These are phyloP conservation scores for Suillus bovinus DNA, from an alignment of 768 basidiomycete species.

Conservation along the genomic window DNA sequence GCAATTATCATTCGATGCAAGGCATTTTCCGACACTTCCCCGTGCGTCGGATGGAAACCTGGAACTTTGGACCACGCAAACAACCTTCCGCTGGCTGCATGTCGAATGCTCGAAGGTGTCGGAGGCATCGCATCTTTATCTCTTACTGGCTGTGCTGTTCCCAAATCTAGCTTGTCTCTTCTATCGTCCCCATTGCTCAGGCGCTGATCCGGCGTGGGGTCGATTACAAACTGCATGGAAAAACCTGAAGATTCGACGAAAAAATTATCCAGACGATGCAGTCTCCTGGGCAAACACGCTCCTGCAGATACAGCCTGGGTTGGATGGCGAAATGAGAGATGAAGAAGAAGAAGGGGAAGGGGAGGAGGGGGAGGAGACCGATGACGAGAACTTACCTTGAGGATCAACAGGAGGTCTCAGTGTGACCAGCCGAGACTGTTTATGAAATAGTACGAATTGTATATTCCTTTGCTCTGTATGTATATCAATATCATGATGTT, in stretches of 20 bases:
- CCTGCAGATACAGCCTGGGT: too few species aligned
- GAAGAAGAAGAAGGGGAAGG: not conserved
- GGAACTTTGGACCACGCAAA: not conserved
- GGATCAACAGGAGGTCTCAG: not conserved
- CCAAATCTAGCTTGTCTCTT: not conserved
- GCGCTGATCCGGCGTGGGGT: not conserved
- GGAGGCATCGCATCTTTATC: not conserved
- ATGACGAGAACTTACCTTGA: too few species aligned
- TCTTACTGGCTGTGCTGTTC: not conserved
- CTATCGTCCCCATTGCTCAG: too few species aligned
- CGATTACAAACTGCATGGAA: too few species aligned
- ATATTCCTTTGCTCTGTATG: not conserved
- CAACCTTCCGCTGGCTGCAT: not conserved
- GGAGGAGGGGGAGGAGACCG: too few species aligned
- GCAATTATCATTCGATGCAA: not conserved
- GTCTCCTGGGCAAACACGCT: too few species aligned
- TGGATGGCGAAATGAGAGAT: not conserved
- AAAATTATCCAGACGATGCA: rapidly evolving
- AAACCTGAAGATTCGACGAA: too few species aligned
- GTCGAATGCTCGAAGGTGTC: not conserved
- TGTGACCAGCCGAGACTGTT: not conserved
- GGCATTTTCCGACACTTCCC: not conserved
- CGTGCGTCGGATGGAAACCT: not conserved
- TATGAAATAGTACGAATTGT: too few species aligned
- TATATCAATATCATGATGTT: too few species aligned